A percentile compares a stretch with the other conserved stretches of the same genome.
Conservation (phyloP, 148 eudicot genomes). For the Rhododendron mucronatum region DNA sequence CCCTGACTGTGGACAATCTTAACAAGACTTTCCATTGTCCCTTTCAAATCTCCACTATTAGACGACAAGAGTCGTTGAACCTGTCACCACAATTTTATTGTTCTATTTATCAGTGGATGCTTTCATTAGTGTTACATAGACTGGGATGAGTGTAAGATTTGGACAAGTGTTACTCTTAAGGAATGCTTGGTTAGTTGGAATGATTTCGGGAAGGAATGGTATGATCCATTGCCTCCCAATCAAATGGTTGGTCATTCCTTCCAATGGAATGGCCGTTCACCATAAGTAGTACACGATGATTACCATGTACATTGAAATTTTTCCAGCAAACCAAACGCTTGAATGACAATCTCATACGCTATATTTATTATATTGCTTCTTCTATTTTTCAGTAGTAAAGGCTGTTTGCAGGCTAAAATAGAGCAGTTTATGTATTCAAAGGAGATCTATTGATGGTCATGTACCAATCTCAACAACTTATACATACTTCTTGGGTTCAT, state of each 20-base stretch:
- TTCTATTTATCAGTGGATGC: background rate
- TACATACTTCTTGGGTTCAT: background rate
- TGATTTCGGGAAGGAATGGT: background rate
- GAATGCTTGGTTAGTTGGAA: background rate
- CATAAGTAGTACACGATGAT: background rate
- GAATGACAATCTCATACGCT: background rate
- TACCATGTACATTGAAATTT: background rate
- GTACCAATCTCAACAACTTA: background rate
- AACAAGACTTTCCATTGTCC: slow-evolving; percentile 66
- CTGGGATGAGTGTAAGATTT: background rate
- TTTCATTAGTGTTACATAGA: background rate
- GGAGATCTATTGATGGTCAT: background rate
- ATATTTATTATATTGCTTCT: background rate
- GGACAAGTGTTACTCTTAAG: background rate
- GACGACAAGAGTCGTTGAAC: slow-evolving; percentile 51
- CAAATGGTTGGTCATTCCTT: background rate
- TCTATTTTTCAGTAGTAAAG: background rate
- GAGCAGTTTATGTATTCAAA: background rate
- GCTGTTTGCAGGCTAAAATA: background rate
- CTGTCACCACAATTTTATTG: slow-evolving; percentile 29
- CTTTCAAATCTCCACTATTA: slow-evolving; percentile 41
- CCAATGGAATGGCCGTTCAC: background rate
- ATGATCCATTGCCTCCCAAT: background rate
- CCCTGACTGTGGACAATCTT: slow-evolving; percentile 71
- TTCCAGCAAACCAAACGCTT: background rate